Evolutionary conservation across 352 stramenopile species (phyloP).

Genomic region (Pythium phragmitis): DNA sequence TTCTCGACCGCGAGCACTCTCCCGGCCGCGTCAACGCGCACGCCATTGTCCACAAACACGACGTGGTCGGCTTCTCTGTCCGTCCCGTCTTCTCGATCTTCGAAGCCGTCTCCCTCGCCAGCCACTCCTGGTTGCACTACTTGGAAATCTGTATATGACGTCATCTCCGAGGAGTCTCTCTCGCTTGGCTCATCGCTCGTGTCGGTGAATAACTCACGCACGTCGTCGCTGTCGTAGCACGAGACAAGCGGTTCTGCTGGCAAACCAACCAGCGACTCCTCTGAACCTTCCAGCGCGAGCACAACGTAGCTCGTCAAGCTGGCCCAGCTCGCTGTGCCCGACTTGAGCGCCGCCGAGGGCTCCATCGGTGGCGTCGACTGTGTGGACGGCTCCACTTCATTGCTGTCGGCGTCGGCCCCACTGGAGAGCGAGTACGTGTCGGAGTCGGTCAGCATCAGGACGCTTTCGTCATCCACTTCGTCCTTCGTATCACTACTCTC

Average conservation of each 20-base stretch:
- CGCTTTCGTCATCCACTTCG: neutral
- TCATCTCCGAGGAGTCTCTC: neutral
- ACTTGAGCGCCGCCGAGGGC: too few species aligned
- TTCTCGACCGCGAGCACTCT: neutral
- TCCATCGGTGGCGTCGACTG: neutral
- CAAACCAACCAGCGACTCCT: neutral
- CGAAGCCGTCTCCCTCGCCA: neutral
- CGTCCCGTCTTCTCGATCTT: neutral
- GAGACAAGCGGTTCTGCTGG: conserved; percentile 1
- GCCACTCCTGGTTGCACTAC: too few species aligned
- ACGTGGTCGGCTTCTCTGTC: conserved; percentile 1
- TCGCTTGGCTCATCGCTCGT: neutral
- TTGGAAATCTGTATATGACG: neutral
- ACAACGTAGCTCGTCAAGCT: conserved; percentile 24
- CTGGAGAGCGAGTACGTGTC: conserved; percentile 22
- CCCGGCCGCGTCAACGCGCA: conserved; percentile 4
- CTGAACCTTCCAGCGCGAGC: conserved; percentile 4
- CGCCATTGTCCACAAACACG: conserved; percentile 17
- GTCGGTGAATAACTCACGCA: neutral
- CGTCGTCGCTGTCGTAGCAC: conserved; percentile 11
- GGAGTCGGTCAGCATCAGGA: conserved; percentile 10
- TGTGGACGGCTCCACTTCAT: conserved; percentile 1
- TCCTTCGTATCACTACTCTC: neutral
- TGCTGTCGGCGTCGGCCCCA: conserved; percentile 8
- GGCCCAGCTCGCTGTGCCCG: conserved; percentile 11